phyloP scores from a whole-genome alignment of 441 rosid species.

The Pelargonium citronellum region DNA sequence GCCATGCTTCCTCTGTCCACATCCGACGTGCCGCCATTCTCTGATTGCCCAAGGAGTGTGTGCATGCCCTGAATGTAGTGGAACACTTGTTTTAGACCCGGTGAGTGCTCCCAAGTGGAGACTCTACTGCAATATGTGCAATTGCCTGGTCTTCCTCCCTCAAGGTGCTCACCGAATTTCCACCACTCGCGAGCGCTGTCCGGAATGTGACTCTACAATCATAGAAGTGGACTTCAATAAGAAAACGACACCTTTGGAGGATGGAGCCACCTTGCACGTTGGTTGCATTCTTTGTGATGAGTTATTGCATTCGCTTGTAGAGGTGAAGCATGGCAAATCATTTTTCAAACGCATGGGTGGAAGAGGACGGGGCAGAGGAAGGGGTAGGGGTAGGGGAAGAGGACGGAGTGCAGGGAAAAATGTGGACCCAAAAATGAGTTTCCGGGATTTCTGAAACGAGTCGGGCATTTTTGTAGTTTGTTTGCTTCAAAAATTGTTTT shows the following conservation, averaged over 20 bases:
- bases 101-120: constrained; percentile 87
- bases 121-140: constrained; percentile 87
- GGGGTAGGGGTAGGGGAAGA: constrained; percentile 43
- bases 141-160: constrained; percentile 79
- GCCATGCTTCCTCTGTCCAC: constrained; percentile 92
- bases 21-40: constrained; percentile 80
- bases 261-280: constrained; percentile 63
- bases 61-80: constrained; percentile 90
- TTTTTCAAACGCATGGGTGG: constrained; percentile 48
- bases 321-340: constrained; percentile 80
- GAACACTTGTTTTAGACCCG: constrained; percentile 80
- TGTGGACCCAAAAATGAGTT: constrained; percentile 79
- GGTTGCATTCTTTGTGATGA: constrained; percentile 92
- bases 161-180: constrained; percentile 81
- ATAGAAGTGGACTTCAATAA: constrained; percentile 86
- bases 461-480: too few relatives aligned
- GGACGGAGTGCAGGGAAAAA: constrained; percentile 25
- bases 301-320: constrained; percentile 79
- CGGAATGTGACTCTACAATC: constrained; percentile 67
- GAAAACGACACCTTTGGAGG: constrained; percentile 77
- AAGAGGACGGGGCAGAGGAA: constrained; percentile 52
- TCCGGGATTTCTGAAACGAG: constrained; percentile 49
- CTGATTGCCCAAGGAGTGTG: constrained; percentile 81
- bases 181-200: constrained; percentile 56
- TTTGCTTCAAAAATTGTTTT: too few relatives aligned